A percentile compares a stretch with the other conserved stretches of the same genome.
These are phyloP conservation scores for Arthrobotrys sinensis DNA, from an alignment of 2,329 filamentous ascomycete genomes.

Conservation along the genomic window DNA sequence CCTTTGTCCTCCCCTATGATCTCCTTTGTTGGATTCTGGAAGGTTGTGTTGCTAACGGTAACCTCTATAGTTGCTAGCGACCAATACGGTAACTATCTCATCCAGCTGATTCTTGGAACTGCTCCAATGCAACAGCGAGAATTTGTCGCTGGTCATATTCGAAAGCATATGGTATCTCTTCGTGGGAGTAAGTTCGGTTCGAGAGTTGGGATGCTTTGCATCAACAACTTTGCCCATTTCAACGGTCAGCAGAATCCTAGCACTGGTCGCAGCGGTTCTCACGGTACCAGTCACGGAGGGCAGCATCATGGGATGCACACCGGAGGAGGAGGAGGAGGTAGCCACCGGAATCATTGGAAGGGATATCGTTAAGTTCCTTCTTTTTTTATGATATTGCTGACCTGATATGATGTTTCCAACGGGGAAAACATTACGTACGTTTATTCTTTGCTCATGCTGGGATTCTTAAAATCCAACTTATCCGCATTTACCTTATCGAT, in stretches of 20 bases:
- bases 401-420: slow-evolving; percentile 8
- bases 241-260: slow-evolving; percentile 27
- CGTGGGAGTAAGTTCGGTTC: slow-evolving; percentile 98
- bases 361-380: slow-evolving; percentile 44
- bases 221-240: slow-evolving; percentile 72
- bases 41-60: slow-evolving; percentile 22
- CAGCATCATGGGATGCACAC: slow-evolving; percentile 37
- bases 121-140: slow-evolving; percentile 90
- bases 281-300: slow-evolving; percentile 32
- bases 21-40: slow-evolving; percentile 10
- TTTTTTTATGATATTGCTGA: slow-evolving; percentile 63
- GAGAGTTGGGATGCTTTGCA: slow-evolving; percentile 98
- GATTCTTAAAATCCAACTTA: slow-evolving; percentile 24
- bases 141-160: slow-evolving; percentile 91
- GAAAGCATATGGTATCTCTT: slow-evolving; percentile 99
- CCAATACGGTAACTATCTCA: slow-evolving; percentile 98
- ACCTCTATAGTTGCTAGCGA: slow-evolving; percentile 80
- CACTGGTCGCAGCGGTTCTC: slow-evolving; percentile 22
- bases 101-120: slow-evolving; percentile 96
- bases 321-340: no score
- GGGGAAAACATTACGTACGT: slow-evolving; percentile 3
- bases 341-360: slow-evolving; percentile 49
- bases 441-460: slow-evolving; percentile 33
- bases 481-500: slow-evolving; percentile 18
- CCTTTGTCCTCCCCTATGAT: not conserved